Evolutionary conservation across 2,329 filamentous ascomycete genomes (phyloP).

Genomic region (Colletotrichum aenigma): DNA sequence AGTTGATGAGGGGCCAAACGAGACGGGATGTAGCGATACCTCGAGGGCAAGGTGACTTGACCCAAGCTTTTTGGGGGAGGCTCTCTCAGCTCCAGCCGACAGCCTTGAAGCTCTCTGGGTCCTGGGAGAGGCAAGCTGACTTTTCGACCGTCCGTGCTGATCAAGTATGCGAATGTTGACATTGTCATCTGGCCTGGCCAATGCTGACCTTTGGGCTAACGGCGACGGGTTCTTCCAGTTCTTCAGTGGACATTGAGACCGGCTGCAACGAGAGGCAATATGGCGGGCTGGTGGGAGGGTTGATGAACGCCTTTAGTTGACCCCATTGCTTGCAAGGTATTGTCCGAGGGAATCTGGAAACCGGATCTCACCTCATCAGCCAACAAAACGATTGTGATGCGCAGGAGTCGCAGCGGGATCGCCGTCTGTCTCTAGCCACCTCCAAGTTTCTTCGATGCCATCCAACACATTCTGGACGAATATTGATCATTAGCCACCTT

Average conservation of each 20-base stretch:
- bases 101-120: not conserved
- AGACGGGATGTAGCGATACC: constrained; percentile 2
- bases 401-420: constrained; percentile 1
- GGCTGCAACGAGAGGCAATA: not conserved
- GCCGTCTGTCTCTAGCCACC: not conserved
- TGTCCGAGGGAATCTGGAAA: not conserved
- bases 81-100: not conserved
- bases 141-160: not conserved
- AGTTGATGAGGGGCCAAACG: not conserved
- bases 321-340: not conserved
- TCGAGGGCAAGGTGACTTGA: not conserved
- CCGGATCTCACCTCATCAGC: not conserved
- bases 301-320: not conserved
- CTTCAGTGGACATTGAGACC: not conserved
- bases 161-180: not conserved
- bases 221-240: constrained; percentile 2
- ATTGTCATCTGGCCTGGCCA: not conserved
- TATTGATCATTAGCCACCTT: not conserved
- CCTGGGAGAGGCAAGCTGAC: not conserved
- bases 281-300: not conserved
- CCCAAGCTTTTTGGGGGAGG: constrained; percentile 3
- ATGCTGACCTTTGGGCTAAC: constrained; percentile 3
- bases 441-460: not conserved
- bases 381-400: constrained; percentile 16
- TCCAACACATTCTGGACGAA: not conserved